Evolutionary conservation across 2,329 filamentous ascomycete genomes (phyloP).

Genomic region (Celoporthe dispersa): DNA sequence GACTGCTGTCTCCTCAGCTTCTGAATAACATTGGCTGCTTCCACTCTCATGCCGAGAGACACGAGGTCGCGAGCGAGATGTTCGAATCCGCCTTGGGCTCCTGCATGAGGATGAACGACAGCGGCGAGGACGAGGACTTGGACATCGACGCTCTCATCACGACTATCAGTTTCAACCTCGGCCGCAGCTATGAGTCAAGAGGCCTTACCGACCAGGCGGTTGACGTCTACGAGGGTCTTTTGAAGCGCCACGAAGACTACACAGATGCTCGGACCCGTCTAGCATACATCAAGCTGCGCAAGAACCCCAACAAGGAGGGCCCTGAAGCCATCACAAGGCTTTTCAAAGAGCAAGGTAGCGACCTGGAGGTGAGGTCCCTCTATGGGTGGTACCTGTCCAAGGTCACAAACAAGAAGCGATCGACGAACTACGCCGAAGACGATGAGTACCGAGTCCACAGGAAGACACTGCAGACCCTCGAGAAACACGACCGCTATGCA

Average conservation of each 20-base stretch:
- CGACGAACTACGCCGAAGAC: conserved; percentile 82
- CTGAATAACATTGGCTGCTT: conserved; percentile 98
- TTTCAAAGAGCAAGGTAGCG: conserved; percentile 80
- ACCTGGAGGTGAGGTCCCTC: conserved; percentile 88
- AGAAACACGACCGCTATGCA: conserved; percentile 98
- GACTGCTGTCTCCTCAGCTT: conserved; percentile 83
- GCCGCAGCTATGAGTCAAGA: conserved; percentile 87
- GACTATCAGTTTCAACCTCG: conserved; percentile 96
- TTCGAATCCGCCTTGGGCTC: conserved; percentile 92
- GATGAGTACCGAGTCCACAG: conserved; percentile 94
- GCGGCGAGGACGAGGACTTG: conserved; percentile 70
- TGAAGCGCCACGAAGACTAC: conserved; percentile 87
- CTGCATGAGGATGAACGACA: conserved; percentile 79
- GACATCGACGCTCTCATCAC: conserved; percentile 93
- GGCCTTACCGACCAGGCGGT: conserved; percentile 81
- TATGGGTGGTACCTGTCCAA: conserved; percentile 97
- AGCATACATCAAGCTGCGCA: conserved; percentile 85
- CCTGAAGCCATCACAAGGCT: conserved; percentile 84
- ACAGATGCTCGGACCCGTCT: conserved; percentile 87
- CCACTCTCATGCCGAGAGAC: conserved; percentile 85
- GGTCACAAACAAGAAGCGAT: conserved; percentile 76
- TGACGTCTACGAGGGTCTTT: conserved; percentile 83
- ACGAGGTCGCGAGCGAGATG: conserved; percentile 77
- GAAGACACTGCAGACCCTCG: conserved; percentile 88
- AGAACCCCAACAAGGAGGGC: conserved; percentile 81